Percentiles rank a stretch among this genome's conserved stretches.
These are phyloP conservation scores for Gleditsia sinensis DNA, from an alignment of 306 rosid species.

Conservation along the genomic window DNA sequence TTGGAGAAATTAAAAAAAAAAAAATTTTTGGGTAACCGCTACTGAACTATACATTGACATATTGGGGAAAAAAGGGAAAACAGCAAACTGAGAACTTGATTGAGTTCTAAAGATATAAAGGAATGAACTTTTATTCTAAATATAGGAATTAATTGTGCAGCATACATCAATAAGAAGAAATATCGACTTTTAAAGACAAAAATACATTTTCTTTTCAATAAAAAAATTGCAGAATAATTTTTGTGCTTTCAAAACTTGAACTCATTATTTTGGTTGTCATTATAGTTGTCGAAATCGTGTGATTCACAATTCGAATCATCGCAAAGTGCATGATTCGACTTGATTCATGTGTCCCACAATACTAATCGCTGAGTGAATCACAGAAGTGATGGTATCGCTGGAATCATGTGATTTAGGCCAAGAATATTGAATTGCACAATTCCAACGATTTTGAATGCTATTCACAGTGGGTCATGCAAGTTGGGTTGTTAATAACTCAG, in stretches of 20 bases:
- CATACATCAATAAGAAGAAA: not conserved
- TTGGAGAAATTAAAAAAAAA: not conserved
- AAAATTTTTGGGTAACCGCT: not conserved
- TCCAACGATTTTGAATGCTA: no score
- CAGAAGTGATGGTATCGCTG: no score
- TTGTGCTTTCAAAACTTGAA: not conserved
- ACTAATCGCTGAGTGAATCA: no score
- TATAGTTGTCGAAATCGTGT: no score
- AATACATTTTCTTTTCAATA: not conserved
- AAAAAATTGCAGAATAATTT: not conserved
- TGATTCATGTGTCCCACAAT: no score
- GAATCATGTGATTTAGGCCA: no score
- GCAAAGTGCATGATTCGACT: no score
- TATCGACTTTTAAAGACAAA: conserved; percentile 11
- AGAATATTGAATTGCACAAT: no score
- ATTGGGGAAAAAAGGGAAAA: not conserved
- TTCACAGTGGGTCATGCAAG: no score
- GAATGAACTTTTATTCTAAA: not conserved
- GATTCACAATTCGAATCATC: no score
- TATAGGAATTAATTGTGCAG: not conserved
- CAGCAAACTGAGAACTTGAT: not conserved
- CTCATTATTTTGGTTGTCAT: not conserved
- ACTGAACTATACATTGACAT: not conserved
- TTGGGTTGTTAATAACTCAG: no score
- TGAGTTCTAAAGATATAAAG: not conserved